Evolutionary conservation across 2,329 filamentous ascomycete genomes (phyloP).

Genomic region (Aspergillus niger): DNA sequence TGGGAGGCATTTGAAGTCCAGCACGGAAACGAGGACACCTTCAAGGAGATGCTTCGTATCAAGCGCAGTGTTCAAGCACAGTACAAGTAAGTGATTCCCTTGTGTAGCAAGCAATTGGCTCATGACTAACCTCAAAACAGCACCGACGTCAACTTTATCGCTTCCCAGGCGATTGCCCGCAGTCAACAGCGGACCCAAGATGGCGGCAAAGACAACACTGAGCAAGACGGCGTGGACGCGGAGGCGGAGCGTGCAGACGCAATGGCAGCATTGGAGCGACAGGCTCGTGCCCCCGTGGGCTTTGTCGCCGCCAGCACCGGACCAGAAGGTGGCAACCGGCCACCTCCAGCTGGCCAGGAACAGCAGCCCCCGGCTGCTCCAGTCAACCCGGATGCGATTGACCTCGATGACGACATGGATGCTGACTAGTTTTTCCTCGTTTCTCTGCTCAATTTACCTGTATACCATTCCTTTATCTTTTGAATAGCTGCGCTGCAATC

Average conservation of each 20-base stretch:
- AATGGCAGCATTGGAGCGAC: constrained; percentile 85
- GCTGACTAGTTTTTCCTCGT: constrained; percentile 27
- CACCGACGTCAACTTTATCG: constrained; percentile 98
- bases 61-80: constrained; percentile 96
- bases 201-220: constrained; percentile 28
- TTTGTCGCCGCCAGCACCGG: constrained; percentile 87
- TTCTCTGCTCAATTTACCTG: background rate
- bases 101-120: background rate
- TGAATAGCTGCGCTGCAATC: constrained; percentile 1
- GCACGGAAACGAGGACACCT: constrained; percentile 98
- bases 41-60: constrained; percentile 98
- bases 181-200: constrained; percentile 61
- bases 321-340: constrained; percentile 62
- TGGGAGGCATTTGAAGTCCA: constrained; percentile 98
- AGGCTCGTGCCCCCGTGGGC: constrained; percentile 82
- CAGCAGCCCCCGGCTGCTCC: constrained; percentile 35
- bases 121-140: constrained; percentile 46
- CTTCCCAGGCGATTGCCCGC: constrained; percentile 86
- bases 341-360: constrained; percentile 38
- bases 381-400: constrained; percentile 83
- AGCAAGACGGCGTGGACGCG: constrained; percentile 47
- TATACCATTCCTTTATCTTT: constrained; percentile 11
- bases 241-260: constrained; percentile 66
- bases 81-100: constrained; percentile 68
- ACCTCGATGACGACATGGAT: constrained; percentile 65